These are phyloP conservation scores for Pythium volutum DNA, from an alignment of 352 stramenopile genomes.

Conservation along the genomic window DNA sequence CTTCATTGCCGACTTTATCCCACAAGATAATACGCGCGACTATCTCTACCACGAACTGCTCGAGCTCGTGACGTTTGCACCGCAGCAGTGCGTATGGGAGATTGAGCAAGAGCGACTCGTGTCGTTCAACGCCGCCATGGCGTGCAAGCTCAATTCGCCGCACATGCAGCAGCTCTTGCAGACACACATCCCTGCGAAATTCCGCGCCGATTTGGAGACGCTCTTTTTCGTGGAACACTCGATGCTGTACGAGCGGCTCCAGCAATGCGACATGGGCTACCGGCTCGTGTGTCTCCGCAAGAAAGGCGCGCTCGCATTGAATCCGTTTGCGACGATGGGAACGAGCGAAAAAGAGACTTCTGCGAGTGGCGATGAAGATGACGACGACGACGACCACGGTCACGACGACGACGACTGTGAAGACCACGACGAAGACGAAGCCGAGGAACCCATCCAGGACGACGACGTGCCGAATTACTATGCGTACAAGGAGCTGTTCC, in stretches of 20 bases:
- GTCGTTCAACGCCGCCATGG: constrained; percentile 24
- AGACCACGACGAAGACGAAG: constrained; percentile 30
- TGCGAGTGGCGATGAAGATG: constrained; percentile 25
- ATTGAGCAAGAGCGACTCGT: constrained; percentile 26
- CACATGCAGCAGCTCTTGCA: constrained; percentile 18
- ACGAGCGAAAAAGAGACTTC: constrained; percentile 31
- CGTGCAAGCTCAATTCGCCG: constrained; percentile 28
- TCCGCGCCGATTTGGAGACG: constrained; percentile 25
- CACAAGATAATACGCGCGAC: constrained; percentile 23
- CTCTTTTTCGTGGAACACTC: constrained; percentile 31
- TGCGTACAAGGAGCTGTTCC: constrained; percentile 66
- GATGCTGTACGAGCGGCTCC: constrained; percentile 16
- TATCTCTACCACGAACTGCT: constrained; percentile 25
- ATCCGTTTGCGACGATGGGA: constrained; percentile 19
- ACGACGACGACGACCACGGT: constrained; percentile 31
- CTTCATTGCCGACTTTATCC: constrained; percentile 72
- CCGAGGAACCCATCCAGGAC: constrained; percentile 65
- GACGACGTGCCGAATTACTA: constrained; percentile 76
- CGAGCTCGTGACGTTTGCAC: constrained; percentile 14
- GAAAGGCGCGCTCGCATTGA: constrained; percentile 11
- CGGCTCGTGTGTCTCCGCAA: constrained; percentile 26
- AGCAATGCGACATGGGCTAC: constrained; percentile 28
- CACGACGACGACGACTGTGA: constrained; percentile 26
- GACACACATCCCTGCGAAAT: constrained; percentile 21
- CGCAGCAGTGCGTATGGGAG: constrained; percentile 16